These are phyloP conservation scores for Hypsizygus ulmarius DNA, from an alignment of 1,284 basidiomycete genomes.

Conservation along the genomic window DNA sequence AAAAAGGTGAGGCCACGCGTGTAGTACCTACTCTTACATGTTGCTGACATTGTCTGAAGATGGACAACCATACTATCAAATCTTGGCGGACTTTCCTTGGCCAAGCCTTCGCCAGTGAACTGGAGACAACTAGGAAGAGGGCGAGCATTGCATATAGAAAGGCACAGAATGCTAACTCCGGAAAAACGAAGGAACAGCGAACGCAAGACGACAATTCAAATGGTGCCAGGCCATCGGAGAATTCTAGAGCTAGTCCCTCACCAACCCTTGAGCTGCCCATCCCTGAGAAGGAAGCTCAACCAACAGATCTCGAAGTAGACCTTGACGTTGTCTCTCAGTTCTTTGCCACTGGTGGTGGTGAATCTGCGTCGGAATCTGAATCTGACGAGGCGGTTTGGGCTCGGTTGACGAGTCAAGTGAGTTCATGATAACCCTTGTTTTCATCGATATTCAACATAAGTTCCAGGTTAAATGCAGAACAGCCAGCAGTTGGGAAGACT, in stretches of 20 bases:
- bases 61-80: conserved; percentile 39
- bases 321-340: conserved; percentile 49
- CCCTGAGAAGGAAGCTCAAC: conserved; percentile 8
- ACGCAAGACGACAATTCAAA: too few relatives aligned
- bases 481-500: conserved; percentile 50
- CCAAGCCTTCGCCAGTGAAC: conserved; percentile 17
- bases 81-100: conserved; percentile 38
- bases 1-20: conserved; percentile 27
- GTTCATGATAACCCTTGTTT: conserved; percentile 8
- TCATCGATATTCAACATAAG: conserved; percentile 8
- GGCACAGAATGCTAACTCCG: conserved; percentile 5
- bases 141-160: conserved; percentile 36
- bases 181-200: background rate
- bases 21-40: background rate
- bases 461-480: conserved; percentile 47
- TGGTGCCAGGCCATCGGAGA: background rate
- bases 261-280: background rate
- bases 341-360: conserved; percentile 45
- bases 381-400: conserved; percentile 50
- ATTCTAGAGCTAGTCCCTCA: background rate
- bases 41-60: conserved; percentile 21
- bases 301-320: conserved; percentile 30
- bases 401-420: conserved; percentile 36
- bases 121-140: conserved; percentile 33
- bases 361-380: conserved; percentile 32